A percentile compares a stretch with the other conserved stretches of the same genome.
phyloP scores from a whole-genome alignment of 2,329 filamentous ascomycete genomes.

The Didymella segeticola region DNA sequence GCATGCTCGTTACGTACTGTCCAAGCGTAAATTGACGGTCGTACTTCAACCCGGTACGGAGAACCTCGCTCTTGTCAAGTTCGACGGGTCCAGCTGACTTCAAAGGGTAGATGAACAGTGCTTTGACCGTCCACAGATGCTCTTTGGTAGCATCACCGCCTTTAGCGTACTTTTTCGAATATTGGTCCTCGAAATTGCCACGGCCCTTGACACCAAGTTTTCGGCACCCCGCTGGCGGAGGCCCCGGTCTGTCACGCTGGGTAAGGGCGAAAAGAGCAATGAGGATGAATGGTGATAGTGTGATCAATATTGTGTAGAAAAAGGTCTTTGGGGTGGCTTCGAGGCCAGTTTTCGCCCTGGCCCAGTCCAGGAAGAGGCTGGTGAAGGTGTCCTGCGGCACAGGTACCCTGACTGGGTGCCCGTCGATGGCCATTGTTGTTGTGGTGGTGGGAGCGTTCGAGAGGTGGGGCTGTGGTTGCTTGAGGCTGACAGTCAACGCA shows the following conservation, averaged over 20 bases:
- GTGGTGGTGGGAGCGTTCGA: neutral
- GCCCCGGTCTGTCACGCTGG: slow-evolving; percentile 28
- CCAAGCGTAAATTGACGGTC: slow-evolving; percentile 87
- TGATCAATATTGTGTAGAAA: slow-evolving; percentile 19
- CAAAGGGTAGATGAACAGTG: slow-evolving; percentile 80
- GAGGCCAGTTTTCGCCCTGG: slow-evolving; percentile 11
- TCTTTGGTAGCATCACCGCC: slow-evolving; percentile 34
- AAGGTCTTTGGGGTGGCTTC: slow-evolving; percentile 23
- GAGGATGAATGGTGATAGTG: slow-evolving; percentile 26
- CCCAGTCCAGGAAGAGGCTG: neutral
- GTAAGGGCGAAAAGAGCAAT: slow-evolving; percentile 33
- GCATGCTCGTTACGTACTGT: slow-evolving; percentile 58
- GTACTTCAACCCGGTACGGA: slow-evolving; percentile 73
- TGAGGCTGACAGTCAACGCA: neutral
- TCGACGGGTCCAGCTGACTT: slow-evolving; percentile 84
- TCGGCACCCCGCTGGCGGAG: slow-evolving; percentile 56
- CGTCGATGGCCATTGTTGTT: slow-evolving; percentile 2
- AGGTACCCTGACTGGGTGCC: neutral
- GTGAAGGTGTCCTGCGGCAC: neutral
- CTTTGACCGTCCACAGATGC: slow-evolving; percentile 62
- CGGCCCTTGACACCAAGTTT: slow-evolving; percentile 57
- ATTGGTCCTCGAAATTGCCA: slow-evolving; percentile 65
- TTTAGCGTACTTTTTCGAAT: slow-evolving; percentile 56
- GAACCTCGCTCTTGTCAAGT: slow-evolving; percentile 67
- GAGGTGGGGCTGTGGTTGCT: neutral